Base-by-base conservation (phyloP, 2,329 filamentous ascomycete genomes). In the Tolypocladium album region DNA sequence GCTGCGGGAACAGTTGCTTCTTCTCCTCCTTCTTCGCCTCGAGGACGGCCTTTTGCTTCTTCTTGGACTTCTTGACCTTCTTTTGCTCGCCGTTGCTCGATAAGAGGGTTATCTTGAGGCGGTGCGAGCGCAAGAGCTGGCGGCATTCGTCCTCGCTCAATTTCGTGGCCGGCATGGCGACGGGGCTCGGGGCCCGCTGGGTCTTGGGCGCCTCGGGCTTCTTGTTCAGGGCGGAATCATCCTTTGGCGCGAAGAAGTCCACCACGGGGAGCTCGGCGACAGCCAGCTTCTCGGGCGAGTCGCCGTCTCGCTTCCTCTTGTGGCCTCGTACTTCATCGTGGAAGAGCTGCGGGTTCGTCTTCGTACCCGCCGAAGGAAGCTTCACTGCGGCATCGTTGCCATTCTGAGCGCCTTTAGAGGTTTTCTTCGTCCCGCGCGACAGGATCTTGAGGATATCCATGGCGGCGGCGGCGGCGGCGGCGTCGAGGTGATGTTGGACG, bases 71-170 rank as follows among this genome's bases (percentile, higher is more conserved):
- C 66, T 83, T 85, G 11, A 77, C 72, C 59, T 77, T 76, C 22
- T 71, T 69, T 47, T 71, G 72, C 9, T 76, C 72, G 31, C 75
- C 71, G 38, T 71, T 74, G 50, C 79, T 80, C 31, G 83, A 84
- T n/a, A 96, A 76, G 56, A 95, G 78, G 0, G 89, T 90, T 45
- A 95, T 82, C 72, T 96, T 96, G 64, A 97, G 79, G 64, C 92
- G 89, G 73, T 96, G 91, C 60, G 86, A 88, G 62, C 87, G 86
- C 62, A 96, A 75, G 13, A 93, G 79, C 61, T 87, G 84, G 66
- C 88, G 87, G 66, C 89, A 87, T 70, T 92, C 85, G 60, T 88
- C 86, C 67, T 88, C 82, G 66, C 85, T 83, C 66, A 91, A 66
- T 58, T 74, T 70, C 58, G 69, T 69, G 20, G 70, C 67, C 13